Conservation (phyloP, 2,329 filamentous ascomycete genomes). For the Cordyceps javanica region DNA sequence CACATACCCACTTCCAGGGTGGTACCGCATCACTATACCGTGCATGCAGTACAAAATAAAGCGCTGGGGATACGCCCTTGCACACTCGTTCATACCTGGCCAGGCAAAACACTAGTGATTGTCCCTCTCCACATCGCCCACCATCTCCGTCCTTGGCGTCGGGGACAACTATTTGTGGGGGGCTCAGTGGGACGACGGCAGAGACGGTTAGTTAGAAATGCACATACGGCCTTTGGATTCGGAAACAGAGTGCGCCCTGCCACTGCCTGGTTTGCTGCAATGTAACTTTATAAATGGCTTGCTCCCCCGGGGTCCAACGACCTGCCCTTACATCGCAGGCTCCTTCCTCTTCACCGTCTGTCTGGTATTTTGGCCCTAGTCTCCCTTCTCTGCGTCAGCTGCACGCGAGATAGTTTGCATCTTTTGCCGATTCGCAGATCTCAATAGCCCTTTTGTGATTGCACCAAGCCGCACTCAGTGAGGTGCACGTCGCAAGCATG, state of each 20-base stretch:
- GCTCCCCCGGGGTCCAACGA: background rate
- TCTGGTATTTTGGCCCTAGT: background rate
- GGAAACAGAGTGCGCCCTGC: background rate
- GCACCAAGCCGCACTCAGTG: background rate
- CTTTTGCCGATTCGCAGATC: background rate
- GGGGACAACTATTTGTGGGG: conserved; percentile 4
- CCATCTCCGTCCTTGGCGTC: conserved; percentile 1
- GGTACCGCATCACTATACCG: background rate
- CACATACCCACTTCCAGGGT: background rate
- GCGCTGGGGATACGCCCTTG: background rate
- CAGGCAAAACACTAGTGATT: background rate
- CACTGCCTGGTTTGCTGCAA: background rate
- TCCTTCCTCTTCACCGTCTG: background rate
- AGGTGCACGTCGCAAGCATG: conserved; percentile 14
- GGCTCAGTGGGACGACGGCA: background rate
- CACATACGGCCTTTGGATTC: background rate
- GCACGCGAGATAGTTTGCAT: background rate
- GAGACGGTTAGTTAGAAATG: background rate
- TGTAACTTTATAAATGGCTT: conserved; percentile 12
- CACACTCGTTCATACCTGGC: background rate
- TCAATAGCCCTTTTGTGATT: background rate
- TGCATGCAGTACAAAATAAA: background rate
- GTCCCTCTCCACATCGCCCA: conserved; percentile 7
- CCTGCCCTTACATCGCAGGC: background rate
- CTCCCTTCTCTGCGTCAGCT: background rate